These are phyloP conservation scores for Neurospora sp. DNA, from an alignment of 495 filamentous ascomycete species.

Conservation along the genomic window DNA sequence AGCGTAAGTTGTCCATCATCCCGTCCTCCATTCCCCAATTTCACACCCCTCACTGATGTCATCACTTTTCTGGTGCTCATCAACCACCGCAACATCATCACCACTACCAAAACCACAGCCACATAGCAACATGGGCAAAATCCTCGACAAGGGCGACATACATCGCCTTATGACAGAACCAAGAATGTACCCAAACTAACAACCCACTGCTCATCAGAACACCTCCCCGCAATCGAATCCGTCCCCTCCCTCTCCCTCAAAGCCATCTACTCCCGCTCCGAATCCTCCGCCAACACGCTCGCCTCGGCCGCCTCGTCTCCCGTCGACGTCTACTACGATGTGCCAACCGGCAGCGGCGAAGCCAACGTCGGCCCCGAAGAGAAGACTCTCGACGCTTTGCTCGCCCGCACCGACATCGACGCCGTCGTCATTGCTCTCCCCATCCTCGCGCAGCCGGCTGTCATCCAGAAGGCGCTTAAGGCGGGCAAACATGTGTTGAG, in stretches of 20 bases:
- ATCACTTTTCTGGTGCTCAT: neutral
- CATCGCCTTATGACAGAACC: no score
- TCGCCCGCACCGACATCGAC: constrained; percentile 52
- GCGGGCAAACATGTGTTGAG: constrained; percentile 71
- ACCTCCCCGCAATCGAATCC: constrained; percentile 42
- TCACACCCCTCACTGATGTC: neutral
- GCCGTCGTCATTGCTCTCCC: constrained; percentile 63
- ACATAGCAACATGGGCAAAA: neutral
- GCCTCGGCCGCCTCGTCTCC: constrained; percentile 18
- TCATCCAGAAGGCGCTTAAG: constrained; percentile 45
- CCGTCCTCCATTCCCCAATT: neutral
- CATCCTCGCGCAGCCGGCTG: constrained; percentile 47
- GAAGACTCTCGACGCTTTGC: constrained; percentile 47
- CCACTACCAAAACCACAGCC: constrained; percentile 7
- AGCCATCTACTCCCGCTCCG: constrained; percentile 52
- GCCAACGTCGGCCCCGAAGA: neutral
- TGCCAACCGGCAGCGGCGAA: constrained; percentile 35
- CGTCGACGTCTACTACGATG: constrained; percentile 45
- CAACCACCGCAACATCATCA: neutral
- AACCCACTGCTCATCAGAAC: constrained; percentile 16
- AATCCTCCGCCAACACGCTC: constrained; percentile 30
- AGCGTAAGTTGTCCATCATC: constrained; percentile 19
- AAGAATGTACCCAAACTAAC: neutral
- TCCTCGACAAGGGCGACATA: neutral
- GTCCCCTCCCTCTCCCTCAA: constrained; percentile 37